Evolutionary conservation across 2,329 filamentous ascomycete species (phyloP).

Genomic region (Leptographium wingfieldii): DNA sequence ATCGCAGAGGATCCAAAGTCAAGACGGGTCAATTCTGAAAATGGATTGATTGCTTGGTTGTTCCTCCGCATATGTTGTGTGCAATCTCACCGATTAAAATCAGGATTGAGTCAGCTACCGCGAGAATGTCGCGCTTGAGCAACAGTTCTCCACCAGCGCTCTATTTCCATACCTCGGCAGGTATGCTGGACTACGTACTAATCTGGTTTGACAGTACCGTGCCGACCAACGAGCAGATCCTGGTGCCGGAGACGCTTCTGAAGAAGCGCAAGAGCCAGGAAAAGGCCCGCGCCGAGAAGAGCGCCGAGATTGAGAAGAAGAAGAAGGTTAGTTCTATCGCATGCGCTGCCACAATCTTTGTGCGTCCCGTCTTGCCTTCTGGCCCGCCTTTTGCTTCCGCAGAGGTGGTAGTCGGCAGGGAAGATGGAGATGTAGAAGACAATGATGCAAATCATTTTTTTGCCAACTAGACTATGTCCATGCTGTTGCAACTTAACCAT

Average conservation of each 20-base stretch:
- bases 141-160: slow-evolving; percentile 90
- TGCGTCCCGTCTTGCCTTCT: not conserved
- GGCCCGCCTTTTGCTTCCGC: not conserved
- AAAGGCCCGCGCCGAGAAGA: slow-evolving; percentile 89
- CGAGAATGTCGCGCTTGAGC: slow-evolving; percentile 84
- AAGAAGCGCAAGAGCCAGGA: slow-evolving; percentile 99
- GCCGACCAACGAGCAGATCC: slow-evolving; percentile 86
- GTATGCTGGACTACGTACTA: slow-evolving; percentile 65
- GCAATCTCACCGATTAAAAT: slow-evolving; percentile 65
- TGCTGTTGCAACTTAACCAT: slow-evolving; percentile 98
- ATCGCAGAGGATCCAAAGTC: not conserved
- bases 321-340: slow-evolving; percentile 57
- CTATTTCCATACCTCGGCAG: slow-evolving; percentile 40
- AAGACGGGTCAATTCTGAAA: not conserved
- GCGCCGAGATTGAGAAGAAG: slow-evolving; percentile 68
- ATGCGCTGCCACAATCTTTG: slow-evolving; percentile 6
- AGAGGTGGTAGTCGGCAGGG: not conserved
- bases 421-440: not conserved
- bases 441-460: slow-evolving; percentile 78
- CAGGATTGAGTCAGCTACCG: slow-evolving; percentile 72
- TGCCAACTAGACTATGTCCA: slow-evolving; percentile 91
- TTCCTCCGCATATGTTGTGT: not conserved
- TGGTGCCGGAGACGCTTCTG: slow-evolving; percentile 97
- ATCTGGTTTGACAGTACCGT: slow-evolving; percentile 69
- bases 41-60: not conserved